A percentile compares a stretch with the other conserved stretches of the same genome.
Conservation (phyloP, 495 filamentous ascomycete genomes). For the Physcia stellaris region DNA sequence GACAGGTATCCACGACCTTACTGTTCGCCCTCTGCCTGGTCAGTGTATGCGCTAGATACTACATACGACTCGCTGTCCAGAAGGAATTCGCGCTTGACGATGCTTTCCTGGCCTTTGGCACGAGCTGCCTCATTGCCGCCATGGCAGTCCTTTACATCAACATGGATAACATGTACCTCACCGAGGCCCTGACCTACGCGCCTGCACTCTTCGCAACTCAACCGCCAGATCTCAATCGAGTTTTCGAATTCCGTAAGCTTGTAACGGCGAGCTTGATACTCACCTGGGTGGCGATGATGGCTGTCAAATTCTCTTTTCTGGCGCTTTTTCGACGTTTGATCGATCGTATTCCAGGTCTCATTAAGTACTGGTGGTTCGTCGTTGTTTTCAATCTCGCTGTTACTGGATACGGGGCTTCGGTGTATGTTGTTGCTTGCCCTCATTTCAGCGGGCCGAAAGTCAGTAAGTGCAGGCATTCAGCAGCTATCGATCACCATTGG, state of each 20-base stretch:
- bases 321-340: constrained; percentile 13
- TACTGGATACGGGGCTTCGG: constrained; percentile 5
- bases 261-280: constrained; percentile 1
- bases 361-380: constrained; percentile 12
- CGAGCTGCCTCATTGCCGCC: constrained; percentile 7
- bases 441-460: constrained; percentile 3
- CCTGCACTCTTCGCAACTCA: not conserved
- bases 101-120: constrained; percentile 10
- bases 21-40: constrained; percentile 6
- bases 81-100: constrained; percentile 11
- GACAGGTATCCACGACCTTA: constrained; percentile 5
- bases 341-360: constrained; percentile 8
- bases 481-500: not conserved
- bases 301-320: constrained; percentile 16
- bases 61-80: constrained; percentile 11
- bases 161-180: constrained; percentile 10
- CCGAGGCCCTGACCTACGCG: not conserved
- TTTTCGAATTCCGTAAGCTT: constrained; percentile 6
- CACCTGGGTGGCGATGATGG: constrained; percentile 9
- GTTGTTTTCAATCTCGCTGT: constrained; percentile 6
- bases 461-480: not conserved
- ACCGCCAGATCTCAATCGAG: not conserved
- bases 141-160: constrained; percentile 5
- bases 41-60: constrained; percentile 5
- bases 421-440: constrained; percentile 8